Evolutionary conservation across 345 rosid species (phyloP).

Genomic region (Heritiera littoralis): DNA sequence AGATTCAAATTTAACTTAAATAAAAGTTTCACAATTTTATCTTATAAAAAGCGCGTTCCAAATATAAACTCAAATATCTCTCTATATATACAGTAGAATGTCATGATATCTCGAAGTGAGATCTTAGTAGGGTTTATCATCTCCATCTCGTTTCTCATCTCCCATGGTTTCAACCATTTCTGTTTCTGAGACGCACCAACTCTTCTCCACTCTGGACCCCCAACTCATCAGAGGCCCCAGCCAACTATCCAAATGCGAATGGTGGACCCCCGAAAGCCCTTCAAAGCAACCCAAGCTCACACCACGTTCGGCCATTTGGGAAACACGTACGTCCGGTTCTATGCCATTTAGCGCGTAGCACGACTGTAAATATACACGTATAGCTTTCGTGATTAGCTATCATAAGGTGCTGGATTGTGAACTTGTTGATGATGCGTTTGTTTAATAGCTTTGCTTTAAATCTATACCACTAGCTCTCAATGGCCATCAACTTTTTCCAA

Average conservation of each 20-base stretch:
- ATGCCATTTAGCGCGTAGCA: neutral
- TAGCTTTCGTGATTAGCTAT: neutral
- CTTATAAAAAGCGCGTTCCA: too few relatives aligned
- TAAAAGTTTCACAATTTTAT: too few relatives aligned
- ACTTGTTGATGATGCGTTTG: neutral
- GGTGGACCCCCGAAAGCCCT: slow-evolving; percentile 6
- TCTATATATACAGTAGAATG: too few relatives aligned
- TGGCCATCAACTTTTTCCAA: neutral
- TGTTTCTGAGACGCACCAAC: neutral
- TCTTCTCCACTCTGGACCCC: neutral
- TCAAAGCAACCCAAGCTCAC: neutral
- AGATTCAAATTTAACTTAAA: too few relatives aligned
- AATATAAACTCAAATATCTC: too few relatives aligned
- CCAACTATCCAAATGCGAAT: neutral
- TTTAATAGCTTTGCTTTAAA: slow-evolving; percentile 22
- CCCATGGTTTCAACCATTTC: neutral
- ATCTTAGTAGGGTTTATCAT: neutral
- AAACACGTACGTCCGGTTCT: neutral
- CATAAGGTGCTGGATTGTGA: slow-evolving; percentile 9
- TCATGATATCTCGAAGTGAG: too few relatives aligned
- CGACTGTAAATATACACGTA: neutral
- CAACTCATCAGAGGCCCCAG: neutral
- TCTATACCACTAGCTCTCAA: slow-evolving; percentile 23
- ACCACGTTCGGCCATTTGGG: neutral
- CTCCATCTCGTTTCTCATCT: neutral